Evolutionary conservation across 768 basidiomycete genomes (phyloP), one percentile per base, ranked within the genome.

Genomic region (Butyriboletus loyo): DNA sequence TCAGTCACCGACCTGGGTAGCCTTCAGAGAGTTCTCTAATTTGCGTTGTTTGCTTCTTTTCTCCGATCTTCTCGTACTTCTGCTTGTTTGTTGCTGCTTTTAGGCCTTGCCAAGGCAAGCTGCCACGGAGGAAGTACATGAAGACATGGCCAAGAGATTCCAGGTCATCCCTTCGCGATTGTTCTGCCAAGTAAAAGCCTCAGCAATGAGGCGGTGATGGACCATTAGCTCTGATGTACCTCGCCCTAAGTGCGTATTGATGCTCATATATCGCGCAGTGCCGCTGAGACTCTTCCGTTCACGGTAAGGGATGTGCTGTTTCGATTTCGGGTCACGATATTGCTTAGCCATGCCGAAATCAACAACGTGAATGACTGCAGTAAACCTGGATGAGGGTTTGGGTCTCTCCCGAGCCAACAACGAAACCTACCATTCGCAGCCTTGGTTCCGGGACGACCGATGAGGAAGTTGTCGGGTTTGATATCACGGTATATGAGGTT

Each of bases 261-360:
- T 98, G 69, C 90, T 93, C 97, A 99, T 99, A 78, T 99, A 99
- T 43, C 97, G 86, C 34, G 97, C 97, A 15, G 97, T 99, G 15
- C 97, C 97, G 63, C 89, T 92, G 49, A 99, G 76, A 69, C 90
- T 93, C 80, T 99, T 99, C 63, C 96, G 83, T 75, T 99, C 97
- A 55, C 97, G 84, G 73, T 99, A 99, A 48, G 97, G 97, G 55
- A 99, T 99, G 71, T 99, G 97, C 70, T 98, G 96, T 72, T 97
- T 97, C 55, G 95, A 95, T 77, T 96, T 98, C 11, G 97, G 97
- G 71, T 99, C 97, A 49, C 97, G 88, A 67, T 98, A 99, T 72
- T 98, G 96, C 73, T 98, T 98, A 25, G 97, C 97, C 97, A 99
- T 98, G 39, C 97, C 97, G 67, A 99, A 98, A 71, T 99, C 97